Base-by-base conservation (phyloP, 73 alveolate species). In the Paramecium sexaurelia region DNA sequence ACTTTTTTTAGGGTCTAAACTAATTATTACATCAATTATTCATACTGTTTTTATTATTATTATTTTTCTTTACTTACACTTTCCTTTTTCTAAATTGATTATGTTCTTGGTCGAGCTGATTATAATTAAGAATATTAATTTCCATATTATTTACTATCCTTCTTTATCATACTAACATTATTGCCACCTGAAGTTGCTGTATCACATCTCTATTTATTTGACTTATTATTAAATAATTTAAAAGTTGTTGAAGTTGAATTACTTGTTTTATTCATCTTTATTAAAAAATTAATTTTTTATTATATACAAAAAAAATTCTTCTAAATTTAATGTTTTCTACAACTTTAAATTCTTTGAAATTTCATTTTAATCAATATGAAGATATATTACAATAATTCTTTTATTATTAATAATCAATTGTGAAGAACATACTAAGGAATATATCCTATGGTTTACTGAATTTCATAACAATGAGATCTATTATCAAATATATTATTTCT, bases 401-500 rank as follows among this genome's bases (percentile, higher is more conserved):
- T 39, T 39, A 0, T 39, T 39, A 39, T 39, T 39, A 39, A 39
- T 39, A 78, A 22, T 78, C 43, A 78, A 78, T 29, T 61, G 17
- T 61, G 39, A 10, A 61, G 43, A 29, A 26, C 24, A 78, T 78
- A 78, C 10, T 32, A 13, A 22, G 90, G 90, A 11, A 78, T 78
- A 24, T 24, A 24, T 22, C 90, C 90, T 2, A 78, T 24, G 6
- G 75, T 40, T 43, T 45, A 39, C 43, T 78, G 13, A 13, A 78
- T 78, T 10, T 78, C 90, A 78, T 78, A 78, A 78, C 35, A 78
- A 24, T 41, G 75, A 20, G 90, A 78, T 20, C 41, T 24, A 41
- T 39, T 45, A n/a, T 78, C 11, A 41, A 1, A 17, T 33, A n/a
- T n/a, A n/a, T 15, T 24, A 17, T 9, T 19, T 37, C 17, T 71